These are phyloP conservation scores for Vaccinium corymbosum DNA, from an alignment of 148 eudicot genomes.

Conservation along the genomic window DNA sequence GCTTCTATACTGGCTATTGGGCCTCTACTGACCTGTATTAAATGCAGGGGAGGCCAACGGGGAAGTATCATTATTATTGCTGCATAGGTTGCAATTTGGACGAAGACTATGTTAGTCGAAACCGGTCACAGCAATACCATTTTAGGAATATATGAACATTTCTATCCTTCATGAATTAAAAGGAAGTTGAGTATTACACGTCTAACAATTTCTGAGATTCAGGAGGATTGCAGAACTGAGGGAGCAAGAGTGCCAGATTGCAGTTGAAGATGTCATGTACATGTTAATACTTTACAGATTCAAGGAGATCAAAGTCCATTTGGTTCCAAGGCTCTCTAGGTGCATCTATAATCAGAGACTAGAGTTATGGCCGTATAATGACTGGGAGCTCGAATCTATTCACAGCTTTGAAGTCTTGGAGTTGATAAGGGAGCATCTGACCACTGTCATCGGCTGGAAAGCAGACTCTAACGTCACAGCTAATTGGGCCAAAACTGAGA, in stretches of 20 bases:
- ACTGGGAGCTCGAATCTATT: conserved; percentile 74
- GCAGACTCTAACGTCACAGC: conserved; percentile 56
- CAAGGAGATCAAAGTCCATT: conserved; percentile 55
- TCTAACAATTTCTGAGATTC: conserved; percentile 17
- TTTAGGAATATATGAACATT: background rate
- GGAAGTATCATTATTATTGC: background rate
- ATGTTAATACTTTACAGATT: conserved; percentile 59
- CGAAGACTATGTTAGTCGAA: background rate
- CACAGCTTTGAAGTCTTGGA: conserved; percentile 60
- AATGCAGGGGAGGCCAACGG: background rate
- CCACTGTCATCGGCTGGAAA: conserved; percentile 45
- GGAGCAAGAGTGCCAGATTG: conserved; percentile 49
- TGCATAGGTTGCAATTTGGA: background rate
- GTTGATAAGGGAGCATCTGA: conserved; percentile 63
- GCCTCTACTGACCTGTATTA: background rate
- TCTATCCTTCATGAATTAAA: background rate
- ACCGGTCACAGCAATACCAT: background rate
- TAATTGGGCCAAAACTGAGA: conserved; percentile 54
- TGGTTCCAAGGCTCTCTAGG: conserved; percentile 65
- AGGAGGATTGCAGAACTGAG: conserved; percentile 88
- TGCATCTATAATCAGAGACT: conserved; percentile 68
- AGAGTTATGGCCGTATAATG: conserved; percentile 71
- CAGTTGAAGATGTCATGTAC: conserved; percentile 72
- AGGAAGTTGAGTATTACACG: background rate
- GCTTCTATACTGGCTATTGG: background rate